Base-by-base conservation (phyloP, 2,329 filamentous ascomycete genomes). In the Colletotrichum liriopes region DNA sequence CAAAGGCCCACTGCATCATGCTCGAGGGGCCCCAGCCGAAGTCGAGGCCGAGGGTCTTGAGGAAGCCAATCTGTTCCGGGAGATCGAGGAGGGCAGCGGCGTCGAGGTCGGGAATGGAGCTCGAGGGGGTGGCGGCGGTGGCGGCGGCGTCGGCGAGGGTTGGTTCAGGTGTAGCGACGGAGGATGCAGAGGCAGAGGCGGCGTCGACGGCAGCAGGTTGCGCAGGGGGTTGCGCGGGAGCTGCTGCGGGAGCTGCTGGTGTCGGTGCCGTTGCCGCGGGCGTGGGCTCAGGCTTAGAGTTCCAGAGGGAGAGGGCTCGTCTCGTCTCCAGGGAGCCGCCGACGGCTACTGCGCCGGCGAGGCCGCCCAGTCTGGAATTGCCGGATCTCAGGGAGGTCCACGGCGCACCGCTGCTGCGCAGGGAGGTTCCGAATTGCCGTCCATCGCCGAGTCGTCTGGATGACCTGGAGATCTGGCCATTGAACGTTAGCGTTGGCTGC, bases 1-100 rank as follows among this genome's bases (percentile, higher is more conserved):
- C 96, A 14, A 98, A 84, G 3, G 90, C 29, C 87, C 88, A 95
- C 83, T 98, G 88, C 81, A 96, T 91, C 20, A 90, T 75, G 5
- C 91, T 84, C 0, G 95, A 94, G 6, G 93, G 90, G 20, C 96
- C 96, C 85, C 86, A 95, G 79, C 96, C 95, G 78, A 93, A 98
- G 77, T 98, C 94, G 29, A 99, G 85, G 4, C 96, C 96, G 14
- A 98, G 86, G 8, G 90, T 88, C 76, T 93, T 90, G 71, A 99
- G 86, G 78, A 95, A 98, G 74, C 96, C 96, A 71, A 97, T 89
- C 62, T 90, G 86, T 78, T 96, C 93, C 45, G 93, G 90, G 74
- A 94, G 89, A 73, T 88, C 83, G 72, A 91, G 86, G 66, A 90
- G 82, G 65, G 86, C 78, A 60, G 81, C 79, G 61, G 83, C 79